Evolutionary conservation across 257 asterid species (phyloP).

Genomic region (Nicotiana paniculata): DNA sequence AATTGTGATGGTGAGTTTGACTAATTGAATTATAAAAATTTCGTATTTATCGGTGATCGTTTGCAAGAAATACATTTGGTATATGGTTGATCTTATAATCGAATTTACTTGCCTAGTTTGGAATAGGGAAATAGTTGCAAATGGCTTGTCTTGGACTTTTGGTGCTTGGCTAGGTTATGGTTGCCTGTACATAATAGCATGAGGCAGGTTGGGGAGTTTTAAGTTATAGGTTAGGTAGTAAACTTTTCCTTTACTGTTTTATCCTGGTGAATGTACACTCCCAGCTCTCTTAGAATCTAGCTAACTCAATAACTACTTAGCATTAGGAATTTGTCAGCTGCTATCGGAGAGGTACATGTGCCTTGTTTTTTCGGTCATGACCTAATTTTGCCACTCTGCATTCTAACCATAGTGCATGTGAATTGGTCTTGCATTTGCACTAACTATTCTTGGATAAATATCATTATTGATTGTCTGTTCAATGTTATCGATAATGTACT

Average conservation of each 20-base stretch:
- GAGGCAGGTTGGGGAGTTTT: not conserved
- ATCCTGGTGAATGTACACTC: not conserved
- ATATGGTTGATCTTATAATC: not conserved
- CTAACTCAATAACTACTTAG: not conserved
- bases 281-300: too few species aligned
- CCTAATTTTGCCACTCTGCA: not conserved
- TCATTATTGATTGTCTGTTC: not conserved
- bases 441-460: not conserved
- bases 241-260: not conserved
- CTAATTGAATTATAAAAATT: not conserved
- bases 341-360: not conserved
- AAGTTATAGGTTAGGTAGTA: not conserved
- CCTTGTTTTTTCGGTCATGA: not conserved
- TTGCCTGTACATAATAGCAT: not conserved
- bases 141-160: not conserved
- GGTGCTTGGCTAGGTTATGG: not conserved
- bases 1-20: not conserved
- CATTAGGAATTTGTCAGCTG: not conserved
- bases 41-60: not conserved
- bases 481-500: not conserved
- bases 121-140: not conserved
- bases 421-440: not conserved
- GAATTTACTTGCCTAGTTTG: not conserved
- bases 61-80: not conserved
- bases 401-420: not conserved